Conservation (phyloP, 2,329 filamentous ascomycete species). For the Colletotrichum cereale region DNA sequence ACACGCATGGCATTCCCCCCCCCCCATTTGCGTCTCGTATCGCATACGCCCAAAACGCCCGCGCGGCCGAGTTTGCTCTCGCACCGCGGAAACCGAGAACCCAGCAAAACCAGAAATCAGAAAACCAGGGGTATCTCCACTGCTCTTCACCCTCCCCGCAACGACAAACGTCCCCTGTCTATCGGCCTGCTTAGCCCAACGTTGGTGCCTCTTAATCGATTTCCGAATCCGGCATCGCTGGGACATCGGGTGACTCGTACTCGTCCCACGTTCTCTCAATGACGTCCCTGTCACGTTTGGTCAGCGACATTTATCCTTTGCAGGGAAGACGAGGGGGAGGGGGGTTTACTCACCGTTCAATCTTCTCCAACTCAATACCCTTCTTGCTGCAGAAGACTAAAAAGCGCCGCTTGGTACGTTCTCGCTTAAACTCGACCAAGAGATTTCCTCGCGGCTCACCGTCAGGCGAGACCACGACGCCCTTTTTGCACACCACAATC, state of each 20-base stretch:
- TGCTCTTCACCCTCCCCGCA: conserved; percentile 1
- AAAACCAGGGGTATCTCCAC: conserved; percentile 32
- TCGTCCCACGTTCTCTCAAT: conserved; percentile 59
- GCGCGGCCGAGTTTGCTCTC: not conserved
- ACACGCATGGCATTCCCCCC: not conserved
- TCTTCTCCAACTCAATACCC: conserved; percentile 56
- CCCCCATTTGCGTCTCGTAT: not conserved
- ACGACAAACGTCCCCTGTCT: not conserved
- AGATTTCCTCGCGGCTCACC: conserved; percentile 58
- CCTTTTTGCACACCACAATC: conserved; percentile 51
- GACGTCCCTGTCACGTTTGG: conserved; percentile 39
- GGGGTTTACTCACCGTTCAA: conserved; percentile 57
- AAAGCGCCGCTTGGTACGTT: conserved; percentile 66
- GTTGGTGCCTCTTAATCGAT: conserved; percentile 9
- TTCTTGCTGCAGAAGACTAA: conserved; percentile 60
- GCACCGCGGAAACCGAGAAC: not conserved
- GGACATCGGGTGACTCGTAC: conserved; percentile 35
- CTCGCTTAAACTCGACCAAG: conserved; percentile 64
- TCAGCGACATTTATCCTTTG: not conserved
- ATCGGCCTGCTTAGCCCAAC: not conserved
- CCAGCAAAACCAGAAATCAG: conserved; percentile 7
- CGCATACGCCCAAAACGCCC: conserved; percentile 5
- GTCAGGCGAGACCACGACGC: conserved; percentile 47
- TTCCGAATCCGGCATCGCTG: conserved; percentile 32
- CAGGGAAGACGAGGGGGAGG: not conserved